Conservation (phyloP, 2,329 filamentous ascomycete genomes). For the Colletotrichum ledebouriae region DNA sequence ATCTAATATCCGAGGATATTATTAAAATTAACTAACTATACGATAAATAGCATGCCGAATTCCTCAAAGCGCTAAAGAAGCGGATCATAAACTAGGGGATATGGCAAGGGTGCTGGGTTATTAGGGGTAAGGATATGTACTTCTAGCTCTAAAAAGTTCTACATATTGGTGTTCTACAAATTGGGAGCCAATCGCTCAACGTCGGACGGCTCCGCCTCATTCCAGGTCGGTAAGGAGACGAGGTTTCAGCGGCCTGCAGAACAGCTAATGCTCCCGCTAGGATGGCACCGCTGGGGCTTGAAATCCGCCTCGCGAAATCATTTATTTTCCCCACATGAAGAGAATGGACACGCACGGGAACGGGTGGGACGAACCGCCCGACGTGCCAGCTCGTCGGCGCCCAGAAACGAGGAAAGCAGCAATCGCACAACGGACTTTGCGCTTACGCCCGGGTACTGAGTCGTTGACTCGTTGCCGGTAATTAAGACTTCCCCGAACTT, state of each 20-base stretch:
- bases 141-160: too few relatives aligned
- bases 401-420: background rate
- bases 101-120: too few relatives aligned
- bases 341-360: constrained; percentile 11
- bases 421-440: background rate
- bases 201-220: constrained; percentile 13
- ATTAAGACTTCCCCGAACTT: constrained; percentile 9
- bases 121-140: too few relatives aligned
- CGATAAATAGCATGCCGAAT: too few relatives aligned
- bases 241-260: constrained; percentile 29
- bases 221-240: constrained; percentile 1
- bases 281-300: constrained; percentile 16
- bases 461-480: constrained; percentile 16
- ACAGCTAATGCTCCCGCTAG: constrained; percentile 11
- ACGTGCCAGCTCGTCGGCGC: background rate
- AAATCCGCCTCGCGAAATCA: background rate
- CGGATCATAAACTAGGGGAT: too few relatives aligned
- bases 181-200: background rate
- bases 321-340: constrained; percentile 1
- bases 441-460: constrained; percentile 1
- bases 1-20: too few relatives aligned
- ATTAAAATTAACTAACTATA: too few relatives aligned
- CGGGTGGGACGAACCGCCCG: constrained; percentile 24
- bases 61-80: too few relatives aligned
- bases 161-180: too few relatives aligned